phyloP scores from a whole-genome alignment of 2,329 filamentous ascomycete species.

The Fusarium penzigii region DNA sequence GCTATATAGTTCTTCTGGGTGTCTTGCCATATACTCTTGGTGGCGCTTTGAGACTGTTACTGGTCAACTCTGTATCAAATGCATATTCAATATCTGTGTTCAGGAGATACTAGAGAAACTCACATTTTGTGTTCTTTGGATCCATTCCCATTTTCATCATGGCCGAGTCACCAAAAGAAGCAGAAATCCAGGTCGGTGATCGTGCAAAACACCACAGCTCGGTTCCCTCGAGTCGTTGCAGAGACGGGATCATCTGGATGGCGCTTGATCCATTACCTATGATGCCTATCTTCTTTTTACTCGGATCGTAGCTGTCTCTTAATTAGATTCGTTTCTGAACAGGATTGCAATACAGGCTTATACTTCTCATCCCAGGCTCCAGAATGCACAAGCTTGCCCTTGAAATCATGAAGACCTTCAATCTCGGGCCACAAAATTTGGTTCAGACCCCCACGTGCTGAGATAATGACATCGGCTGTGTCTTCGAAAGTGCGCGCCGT shows the following conservation, averaged over 20 bases:
- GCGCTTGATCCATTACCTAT: conserved; percentile 9
- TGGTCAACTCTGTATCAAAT: too few species aligned
- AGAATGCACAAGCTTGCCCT: conserved; percentile 8
- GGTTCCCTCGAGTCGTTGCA: conserved; percentile 1
- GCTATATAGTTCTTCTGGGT: conserved; percentile 4
- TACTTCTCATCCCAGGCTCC: conserved; percentile 7
- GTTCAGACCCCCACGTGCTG: conserved; percentile 4
- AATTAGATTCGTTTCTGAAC: not conserved
- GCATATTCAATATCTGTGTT: too few species aligned
- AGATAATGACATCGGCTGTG: conserved; percentile 3
- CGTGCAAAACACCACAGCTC: conserved; percentile 6
- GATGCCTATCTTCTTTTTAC: conserved; percentile 1
- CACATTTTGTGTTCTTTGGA: conserved; percentile 9
- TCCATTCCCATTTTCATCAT: conserved; percentile 11
- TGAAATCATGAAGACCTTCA: not conserved
- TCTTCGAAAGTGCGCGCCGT: conserved; percentile 1
- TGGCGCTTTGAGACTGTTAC: conserved; percentile 6
- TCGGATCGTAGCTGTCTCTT: conserved; percentile 1
- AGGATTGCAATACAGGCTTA: not conserved
- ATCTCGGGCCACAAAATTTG: conserved; percentile 5
- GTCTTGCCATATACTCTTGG: conserved; percentile 10
- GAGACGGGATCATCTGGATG: conserved; percentile 6
- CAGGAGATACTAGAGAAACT: not conserved
- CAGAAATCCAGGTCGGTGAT: conserved; percentile 3
- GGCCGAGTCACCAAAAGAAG: conserved; percentile 5